Base-by-base conservation (phyloP, 306 rosid genomes). In the Mimosa bimucronata region DNA sequence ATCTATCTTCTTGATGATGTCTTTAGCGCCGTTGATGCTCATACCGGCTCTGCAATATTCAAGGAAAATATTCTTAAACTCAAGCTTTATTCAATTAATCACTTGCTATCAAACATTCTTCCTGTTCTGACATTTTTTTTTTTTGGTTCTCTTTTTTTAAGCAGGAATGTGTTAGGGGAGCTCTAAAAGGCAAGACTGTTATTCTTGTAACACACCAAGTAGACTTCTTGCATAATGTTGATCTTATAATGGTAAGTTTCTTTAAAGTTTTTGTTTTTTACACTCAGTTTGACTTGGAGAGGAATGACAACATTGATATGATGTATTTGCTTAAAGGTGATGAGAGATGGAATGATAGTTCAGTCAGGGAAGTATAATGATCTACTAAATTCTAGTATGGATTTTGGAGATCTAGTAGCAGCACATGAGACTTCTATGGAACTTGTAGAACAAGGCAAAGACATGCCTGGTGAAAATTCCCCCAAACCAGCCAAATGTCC, bases 1-100 rank as follows among this genome's bases (percentile, higher is more conserved):
- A 82, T 92, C 73, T 95, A 95, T 88, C 93, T 95, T 68, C 98
- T 95, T 29, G 98, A 95, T 38, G 98, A 95, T 45, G 92, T 95
- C 74, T 95, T 95, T 77, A 95, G 99, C 38, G 99, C 99, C 21
- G 99, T 95, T 73, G 99, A 95, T 84, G 99, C 99, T 45, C 99
- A 95, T 76, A 93, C 99, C 9, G 99, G 99, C 68, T 88, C 97
- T 52, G 94, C 93, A 77, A 90, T 95, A 85, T 95, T 95, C 58
- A 95, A 95, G 99, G 99, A 88, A 18, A 0, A 16, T 52, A 72
- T 52, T 37, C 74, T 72, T 9, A 40, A n/a, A n/a, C 50, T 67
- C 16, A n/a, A 1, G 34, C 66, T 28, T 12, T 28, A 6, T 60
- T 55, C 12, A 0, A 18, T 16, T 29, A 1, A 1, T 62, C 45